These are phyloP conservation scores for Saccharomycopsis fermentans DNA, from an alignment of 805 yeast genomes.

Conservation along the genomic window DNA sequence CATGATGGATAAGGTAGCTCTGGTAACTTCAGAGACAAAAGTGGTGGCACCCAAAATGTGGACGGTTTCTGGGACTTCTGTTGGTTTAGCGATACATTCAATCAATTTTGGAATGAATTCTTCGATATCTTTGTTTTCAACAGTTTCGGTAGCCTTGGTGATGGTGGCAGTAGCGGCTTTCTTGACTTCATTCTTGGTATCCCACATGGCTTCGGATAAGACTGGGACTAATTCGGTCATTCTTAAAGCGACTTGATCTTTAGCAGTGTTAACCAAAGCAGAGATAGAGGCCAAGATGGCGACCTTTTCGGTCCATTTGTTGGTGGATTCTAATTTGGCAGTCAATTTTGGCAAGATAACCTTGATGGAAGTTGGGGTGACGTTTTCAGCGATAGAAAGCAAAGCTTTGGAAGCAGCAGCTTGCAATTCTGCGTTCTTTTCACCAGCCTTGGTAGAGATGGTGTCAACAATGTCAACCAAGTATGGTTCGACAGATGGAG, in stretches of 20 bases:
- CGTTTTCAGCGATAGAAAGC: slow-evolving; percentile 62
- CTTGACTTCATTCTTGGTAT: slow-evolving; percentile 97
- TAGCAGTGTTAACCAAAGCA: slow-evolving; percentile 86
- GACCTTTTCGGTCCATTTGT: slow-evolving; percentile 98
- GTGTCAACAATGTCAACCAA: slow-evolving; percentile 66
- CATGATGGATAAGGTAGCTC: slow-evolving; percentile 99
- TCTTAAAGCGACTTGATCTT: slow-evolving; percentile 92
- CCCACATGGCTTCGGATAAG: slow-evolving; percentile 99
- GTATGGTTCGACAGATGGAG: slow-evolving; percentile 95
- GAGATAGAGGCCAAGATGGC: slow-evolving; percentile 80
- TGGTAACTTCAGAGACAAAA: slow-evolving; percentile 98
- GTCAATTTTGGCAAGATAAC: slow-evolving; percentile 75
- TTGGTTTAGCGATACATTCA: slow-evolving; percentile 93
- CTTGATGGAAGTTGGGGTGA: slow-evolving; percentile 93
- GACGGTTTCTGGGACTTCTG: slow-evolving; percentile 97
- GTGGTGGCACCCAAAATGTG: slow-evolving; percentile 99
- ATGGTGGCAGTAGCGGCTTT: slow-evolving; percentile 92
- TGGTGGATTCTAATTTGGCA: slow-evolving; percentile 52
- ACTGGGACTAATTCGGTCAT: slow-evolving; percentile 99
- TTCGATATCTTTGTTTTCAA: slow-evolving; percentile 99
- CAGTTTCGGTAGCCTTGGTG: slow-evolving; percentile 93
- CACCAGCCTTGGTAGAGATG: slow-evolving; percentile 76
- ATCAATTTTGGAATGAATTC: slow-evolving; percentile 97
- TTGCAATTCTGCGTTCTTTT: slow-evolving; percentile 72
- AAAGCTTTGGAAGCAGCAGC: slow-evolving; percentile 69